Evolutionary conservation across 805 yeast genomes (phyloP), one percentile per base, ranked within the genome.

Genomic region (Ascoidea rubescens): DNA sequence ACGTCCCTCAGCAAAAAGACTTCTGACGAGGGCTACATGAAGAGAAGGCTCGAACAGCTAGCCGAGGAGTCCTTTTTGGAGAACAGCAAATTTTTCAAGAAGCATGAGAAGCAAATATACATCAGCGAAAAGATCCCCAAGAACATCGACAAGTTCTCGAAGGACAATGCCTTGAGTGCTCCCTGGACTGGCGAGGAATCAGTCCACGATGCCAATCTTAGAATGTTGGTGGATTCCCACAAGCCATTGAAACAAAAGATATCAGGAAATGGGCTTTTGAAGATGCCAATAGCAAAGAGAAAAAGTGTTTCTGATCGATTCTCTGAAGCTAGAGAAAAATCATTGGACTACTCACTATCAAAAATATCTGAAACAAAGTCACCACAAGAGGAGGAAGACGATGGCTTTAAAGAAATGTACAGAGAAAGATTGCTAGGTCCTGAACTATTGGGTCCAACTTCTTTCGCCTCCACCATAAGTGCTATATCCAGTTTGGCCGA

Each of bases 81-180:
- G 16, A 42, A 14, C n/a, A 17, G 12, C 47, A 28, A 32, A 45
- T 5, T 28, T 31, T 30, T 51, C 30, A 14, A 44, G 12, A 96
- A 88, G 64, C 91, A 91, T 67, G 99, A 91, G 69, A 80, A 84
- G 61, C 84, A 87, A 59, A 73, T 87, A 58, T 78, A 83, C 47
- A 64, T 78, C 30, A 97, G 91, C 65, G 96, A 96, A 10, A 73
- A 82, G 51, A 87, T 87, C 58, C 96, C 91, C 57, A 91, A 91
- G 69, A 97, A 91, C 66, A 80, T 93, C 55, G 98, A 91, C 67
- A 91, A 91, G 71, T 85, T 78, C 21, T 8, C 4, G 2, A 33
- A 32, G 14, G 32, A n/a, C 12, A 45, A 48, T 4, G 10, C 49
- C 12, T 14, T n/a, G 28, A n/a, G 14, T 6, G 17, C 52, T 14